These are phyloP conservation scores for Clavispora carvajalis DNA, from an alignment of 805 yeast genomes.

Conservation along the genomic window DNA sequence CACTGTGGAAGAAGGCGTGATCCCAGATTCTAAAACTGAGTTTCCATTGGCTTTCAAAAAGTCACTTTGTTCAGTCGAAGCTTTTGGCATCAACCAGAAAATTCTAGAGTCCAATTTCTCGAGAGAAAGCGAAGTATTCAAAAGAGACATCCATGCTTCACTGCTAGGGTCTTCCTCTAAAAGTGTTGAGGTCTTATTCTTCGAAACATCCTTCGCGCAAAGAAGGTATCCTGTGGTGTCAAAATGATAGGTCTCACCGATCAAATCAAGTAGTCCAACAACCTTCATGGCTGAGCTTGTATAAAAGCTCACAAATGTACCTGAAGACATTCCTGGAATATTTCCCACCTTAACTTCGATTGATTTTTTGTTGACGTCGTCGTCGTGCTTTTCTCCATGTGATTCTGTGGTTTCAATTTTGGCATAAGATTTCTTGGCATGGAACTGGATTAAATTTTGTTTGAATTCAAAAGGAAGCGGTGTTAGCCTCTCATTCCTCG, in stretches of 20 bases:
- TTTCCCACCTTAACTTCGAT: conserved; percentile 12
- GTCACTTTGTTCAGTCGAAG: neutral
- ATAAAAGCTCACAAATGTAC: conserved; percentile 11
- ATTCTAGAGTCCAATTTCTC: conserved; percentile 10
- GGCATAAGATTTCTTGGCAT: neutral
- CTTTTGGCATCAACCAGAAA: conserved; percentile 18
- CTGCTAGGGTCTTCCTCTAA: neutral
- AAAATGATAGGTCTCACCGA: conserved; percentile 27
- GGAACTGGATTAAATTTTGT: conserved; percentile 15
- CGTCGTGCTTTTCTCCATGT: neutral
- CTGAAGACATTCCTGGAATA: conserved; percentile 8
- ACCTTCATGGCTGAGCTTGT: conserved; percentile 12
- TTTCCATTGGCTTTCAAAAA: neutral
- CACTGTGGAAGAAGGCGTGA: conserved; percentile 26
- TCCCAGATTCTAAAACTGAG: conserved; percentile 17
- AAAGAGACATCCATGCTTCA: conserved; percentile 1
- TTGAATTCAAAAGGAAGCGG: conserved; percentile 48
- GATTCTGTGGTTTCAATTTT: conserved; percentile 4
- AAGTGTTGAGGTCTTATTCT: conserved; percentile 1
- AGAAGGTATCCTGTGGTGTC: conserved; percentile 23
- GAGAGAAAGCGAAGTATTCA: conserved; percentile 11
- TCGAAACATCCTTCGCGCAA: conserved; percentile 11
- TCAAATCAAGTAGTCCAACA: conserved; percentile 14
- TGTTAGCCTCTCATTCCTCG: conserved; percentile 45
- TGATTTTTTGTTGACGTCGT: neutral